Evolutionary conservation across 2,329 filamentous ascomycete genomes (phyloP), one percentile per base, ranked within the genome.

Genomic region (Alternaria conjuncta): DNA sequence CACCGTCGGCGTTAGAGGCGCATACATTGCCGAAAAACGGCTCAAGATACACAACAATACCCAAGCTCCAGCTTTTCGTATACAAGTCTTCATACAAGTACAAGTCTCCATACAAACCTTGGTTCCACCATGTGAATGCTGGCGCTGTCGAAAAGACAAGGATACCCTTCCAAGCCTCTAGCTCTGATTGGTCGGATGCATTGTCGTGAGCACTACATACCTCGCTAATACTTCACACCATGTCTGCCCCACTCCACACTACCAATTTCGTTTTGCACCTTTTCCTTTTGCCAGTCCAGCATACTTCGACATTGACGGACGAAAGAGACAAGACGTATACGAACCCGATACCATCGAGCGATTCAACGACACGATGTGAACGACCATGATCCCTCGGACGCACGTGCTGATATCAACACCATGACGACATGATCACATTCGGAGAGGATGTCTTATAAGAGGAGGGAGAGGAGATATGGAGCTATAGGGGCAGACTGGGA

Each of bases 41-140:
- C 41, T 23, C 20, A 49, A 61, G 61, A 63, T 43, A 54, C 64
- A 57, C 47, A 72, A 60, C 61, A 71, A 70, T 73, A 73, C 67
- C 65, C 66, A 69, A 43, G 36, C 59, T 41, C 57, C 41, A 43
- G 18, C 50, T 60, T 55, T 43, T 60, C 58, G 44, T 60, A 44
- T 45, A 63, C 21, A 45, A 44, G 43, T 36, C 13, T 43, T 36
- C 13, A 26, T 8, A 60, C 26, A 51, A n/a, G n/a, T n/a, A n/a
- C n/a, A n/a, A n/a, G n/a, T n/a, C n/a, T n/a, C n/a, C n/a, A 50
- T 30, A 36, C 3, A 25, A 23, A 15, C 47, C 28, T 3, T 32
- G 20, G n/a, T 55, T 10, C 49, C 57, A 25, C 44, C 11, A 41
- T 15, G 53, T 61, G 45, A 61, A 30, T 41, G 13, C 3, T 36